These are phyloP conservation scores for Chamaecrista fasciculata DNA, from an alignment of 306 rosid genomes.

Conservation along the genomic window DNA sequence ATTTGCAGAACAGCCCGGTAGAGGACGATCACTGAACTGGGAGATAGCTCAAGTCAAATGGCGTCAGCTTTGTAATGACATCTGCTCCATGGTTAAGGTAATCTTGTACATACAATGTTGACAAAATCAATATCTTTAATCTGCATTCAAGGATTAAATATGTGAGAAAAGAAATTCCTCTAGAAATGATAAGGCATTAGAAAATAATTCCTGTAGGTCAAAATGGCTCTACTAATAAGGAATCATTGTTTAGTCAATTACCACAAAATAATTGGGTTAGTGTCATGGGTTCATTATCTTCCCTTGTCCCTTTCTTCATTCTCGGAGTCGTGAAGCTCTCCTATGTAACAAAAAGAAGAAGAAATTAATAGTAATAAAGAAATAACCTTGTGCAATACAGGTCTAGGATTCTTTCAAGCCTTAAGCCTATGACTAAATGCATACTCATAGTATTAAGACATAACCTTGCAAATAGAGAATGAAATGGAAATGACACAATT, in stretches of 20 bases:
- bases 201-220: not conserved
- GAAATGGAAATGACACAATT: not conserved
- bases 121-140: slow-evolving; percentile 29
- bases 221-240: not conserved
- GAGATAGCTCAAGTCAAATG: slow-evolving; percentile 19
- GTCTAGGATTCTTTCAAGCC: not conserved
- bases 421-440: slow-evolving; percentile 15
- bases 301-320: not conserved
- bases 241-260: not conserved
- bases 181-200: slow-evolving; percentile 10
- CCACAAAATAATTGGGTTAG: not conserved
- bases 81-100: slow-evolving; percentile 2
- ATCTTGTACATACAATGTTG: slow-evolving; percentile 10
- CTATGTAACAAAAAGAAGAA: not conserved
- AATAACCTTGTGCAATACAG: not conserved
- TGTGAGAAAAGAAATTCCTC: not conserved
- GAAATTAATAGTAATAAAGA: not conserved
- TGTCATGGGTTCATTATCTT: not conserved
- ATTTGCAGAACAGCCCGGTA: slow-evolving; percentile 19
- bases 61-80: slow-evolving; percentile 13
- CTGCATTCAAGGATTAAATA: slow-evolving; percentile 38
- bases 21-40: slow-evolving; percentile 25
- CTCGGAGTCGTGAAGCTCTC: not conserved
- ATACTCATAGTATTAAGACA: not conserved
- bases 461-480: not conserved